A percentile compares a stretch with the other conserved stretches of the same genome.
Evolutionary conservation across 1,284 basidiomycete genomes (phyloP).

Genomic region (Takashimella koratensis): DNA sequence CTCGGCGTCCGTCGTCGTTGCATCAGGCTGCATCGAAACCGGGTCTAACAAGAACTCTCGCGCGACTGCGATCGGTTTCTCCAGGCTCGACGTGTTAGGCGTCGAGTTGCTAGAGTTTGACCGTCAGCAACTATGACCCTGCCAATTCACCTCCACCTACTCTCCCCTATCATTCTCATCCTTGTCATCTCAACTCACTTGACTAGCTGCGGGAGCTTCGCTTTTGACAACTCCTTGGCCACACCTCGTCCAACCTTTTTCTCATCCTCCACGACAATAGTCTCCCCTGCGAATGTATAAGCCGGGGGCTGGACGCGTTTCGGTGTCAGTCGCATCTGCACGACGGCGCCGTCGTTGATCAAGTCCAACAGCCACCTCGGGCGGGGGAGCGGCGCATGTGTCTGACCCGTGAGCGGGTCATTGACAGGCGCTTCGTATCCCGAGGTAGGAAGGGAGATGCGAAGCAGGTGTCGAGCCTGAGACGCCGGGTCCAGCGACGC

Average conservation of each 20-base stretch:
- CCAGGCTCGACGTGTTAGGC: conserved; percentile 14
- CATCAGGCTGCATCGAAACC: background rate
- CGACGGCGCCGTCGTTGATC: conserved; percentile 62
- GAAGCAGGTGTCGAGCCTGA: conserved; percentile 64
- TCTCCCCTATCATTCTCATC: too few species aligned
- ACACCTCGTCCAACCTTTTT: conserved; percentile 60
- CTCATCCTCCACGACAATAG: conserved; percentile 62
- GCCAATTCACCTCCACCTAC: too few species aligned
- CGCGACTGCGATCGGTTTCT: conserved; percentile 34
- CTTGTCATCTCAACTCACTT: conserved; percentile 8
- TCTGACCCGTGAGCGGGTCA: conserved; percentile 74
- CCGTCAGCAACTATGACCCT: too few species aligned
- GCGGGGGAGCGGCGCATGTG: conserved; percentile 59
- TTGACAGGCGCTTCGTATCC: conserved; percentile 69
- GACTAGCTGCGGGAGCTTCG: conserved; percentile 35
- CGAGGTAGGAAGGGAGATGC: conserved; percentile 73
- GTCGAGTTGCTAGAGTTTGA: conserved; percentile 2
- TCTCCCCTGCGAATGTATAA: conserved; percentile 58
- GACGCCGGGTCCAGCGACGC: conserved; percentile 48
- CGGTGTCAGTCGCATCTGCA: conserved; percentile 60
- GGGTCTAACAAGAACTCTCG: conserved; percentile 24
- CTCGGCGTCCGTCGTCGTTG: background rate
- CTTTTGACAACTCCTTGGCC: conserved; percentile 11
- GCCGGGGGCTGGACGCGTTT: conserved; percentile 13
- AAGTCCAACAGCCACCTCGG: conserved; percentile 72